Evolutionary conservation across 768 basidiomycete species (phyloP).

Genomic region (Lactarius pseudohatsudake): DNA sequence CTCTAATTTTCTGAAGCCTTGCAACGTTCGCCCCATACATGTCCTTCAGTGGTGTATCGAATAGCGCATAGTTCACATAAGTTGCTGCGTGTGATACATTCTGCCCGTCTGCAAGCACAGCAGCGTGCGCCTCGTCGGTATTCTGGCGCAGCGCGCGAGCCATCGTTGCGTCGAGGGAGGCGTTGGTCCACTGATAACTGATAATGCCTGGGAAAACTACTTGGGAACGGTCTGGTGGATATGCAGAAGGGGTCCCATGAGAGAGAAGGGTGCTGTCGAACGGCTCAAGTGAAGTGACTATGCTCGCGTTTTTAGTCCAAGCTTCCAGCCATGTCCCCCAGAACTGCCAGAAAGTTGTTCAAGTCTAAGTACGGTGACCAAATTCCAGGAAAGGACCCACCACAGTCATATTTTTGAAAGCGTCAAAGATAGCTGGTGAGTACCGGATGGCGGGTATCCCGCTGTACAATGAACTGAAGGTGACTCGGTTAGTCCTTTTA

Average conservation of each 20-base stretch:
- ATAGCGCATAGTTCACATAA: constrained; percentile 29
- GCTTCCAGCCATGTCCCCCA: constrained; percentile 6
- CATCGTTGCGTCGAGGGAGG: constrained; percentile 42
- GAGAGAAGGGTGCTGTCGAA: constrained; percentile 7
- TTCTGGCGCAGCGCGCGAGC: constrained; percentile 39
- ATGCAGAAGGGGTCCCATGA: constrained; percentile 19
- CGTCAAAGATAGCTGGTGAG: constrained; percentile 1
- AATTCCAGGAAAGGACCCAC: neutral
- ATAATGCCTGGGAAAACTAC: constrained; percentile 6
- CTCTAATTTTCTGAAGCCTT: constrained; percentile 16
- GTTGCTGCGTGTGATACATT: constrained; percentile 14
- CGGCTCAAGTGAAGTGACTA: neutral
- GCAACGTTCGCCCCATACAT: constrained; percentile 28
- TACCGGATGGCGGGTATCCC: neutral
- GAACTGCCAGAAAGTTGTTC: neutral
- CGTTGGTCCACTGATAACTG: neutral
- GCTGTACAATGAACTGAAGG: neutral
- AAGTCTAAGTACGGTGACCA: neutral
- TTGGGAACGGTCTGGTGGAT: constrained; percentile 19
- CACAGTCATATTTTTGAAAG: neutral
- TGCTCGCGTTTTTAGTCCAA: neutral
- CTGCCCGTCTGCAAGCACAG: constrained; percentile 29
- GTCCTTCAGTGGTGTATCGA: constrained; percentile 20
- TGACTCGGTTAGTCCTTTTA: neutral
- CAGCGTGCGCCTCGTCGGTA: neutral